These are phyloP conservation scores for Mycocentrospora acerina DNA, from an alignment of 2,329 filamentous ascomycete genomes.

Conservation along the genomic window DNA sequence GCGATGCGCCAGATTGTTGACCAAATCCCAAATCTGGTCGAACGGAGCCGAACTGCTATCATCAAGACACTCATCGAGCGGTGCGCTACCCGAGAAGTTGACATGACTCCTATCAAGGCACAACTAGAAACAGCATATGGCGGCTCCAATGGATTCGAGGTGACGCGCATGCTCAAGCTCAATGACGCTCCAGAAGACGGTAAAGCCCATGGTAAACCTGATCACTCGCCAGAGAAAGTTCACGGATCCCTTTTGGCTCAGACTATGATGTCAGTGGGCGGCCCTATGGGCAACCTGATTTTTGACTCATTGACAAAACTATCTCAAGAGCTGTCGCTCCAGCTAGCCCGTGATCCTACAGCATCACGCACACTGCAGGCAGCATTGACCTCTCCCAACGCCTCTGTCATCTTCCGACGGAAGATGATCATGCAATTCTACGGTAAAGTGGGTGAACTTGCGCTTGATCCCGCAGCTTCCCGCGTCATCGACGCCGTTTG, in stretches of 20 bases:
- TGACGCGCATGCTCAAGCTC: constrained; percentile 63
- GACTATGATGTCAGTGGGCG: constrained; percentile 73
- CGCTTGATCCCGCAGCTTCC: constrained; percentile 63
- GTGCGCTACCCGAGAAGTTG: constrained; percentile 67
- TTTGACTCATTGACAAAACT: constrained; percentile 60
- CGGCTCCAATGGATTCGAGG: constrained; percentile 50
- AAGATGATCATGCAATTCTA: constrained; percentile 66
- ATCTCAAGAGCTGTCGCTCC: constrained; percentile 54
- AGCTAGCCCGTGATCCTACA: constrained; percentile 64
- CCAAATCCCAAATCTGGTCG: constrained; percentile 70
- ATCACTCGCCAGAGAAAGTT: constrained; percentile 57
- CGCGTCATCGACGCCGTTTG: constrained; percentile 69
- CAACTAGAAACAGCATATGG: constrained; percentile 61
- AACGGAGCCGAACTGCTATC: constrained; percentile 74
- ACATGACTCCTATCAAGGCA: constrained; percentile 57
- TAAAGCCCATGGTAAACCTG: constrained; percentile 30
- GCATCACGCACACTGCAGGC: constrained; percentile 66
- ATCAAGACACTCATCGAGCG: constrained; percentile 82
- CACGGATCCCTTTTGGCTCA: constrained; percentile 84
- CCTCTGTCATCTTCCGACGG: constrained; percentile 60
- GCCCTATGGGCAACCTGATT: constrained; percentile 67
- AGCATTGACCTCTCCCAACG: constrained; percentile 57
- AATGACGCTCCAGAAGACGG: constrained; percentile 48
- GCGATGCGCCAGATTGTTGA: constrained; percentile 72
- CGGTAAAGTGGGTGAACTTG: constrained; percentile 61